phyloP scores from a whole-genome alignment of 768 basidiomycete genomes.

The Amanita exitialis region DNA sequence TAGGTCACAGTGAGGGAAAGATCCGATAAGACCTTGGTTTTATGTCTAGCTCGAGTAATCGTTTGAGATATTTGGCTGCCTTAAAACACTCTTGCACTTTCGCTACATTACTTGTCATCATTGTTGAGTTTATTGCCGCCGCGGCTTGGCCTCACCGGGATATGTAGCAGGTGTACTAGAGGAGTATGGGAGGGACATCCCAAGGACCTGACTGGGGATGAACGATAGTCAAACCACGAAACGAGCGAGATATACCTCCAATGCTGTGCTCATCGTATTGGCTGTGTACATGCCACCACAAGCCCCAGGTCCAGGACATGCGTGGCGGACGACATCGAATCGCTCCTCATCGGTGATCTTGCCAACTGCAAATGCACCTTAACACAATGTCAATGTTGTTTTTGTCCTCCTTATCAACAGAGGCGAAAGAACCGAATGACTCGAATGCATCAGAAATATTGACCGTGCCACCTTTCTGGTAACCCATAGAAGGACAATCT shows the following conservation, averaged over 20 bases:
- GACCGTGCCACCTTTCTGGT: constrained; percentile 69
- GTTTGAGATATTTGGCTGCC: constrained; percentile 69
- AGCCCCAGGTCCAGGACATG: constrained; percentile 78
- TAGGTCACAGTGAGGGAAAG: too few species aligned
- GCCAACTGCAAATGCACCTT: constrained; percentile 69
- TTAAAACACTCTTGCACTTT: constrained; percentile 77
- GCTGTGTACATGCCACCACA: constrained; percentile 91
- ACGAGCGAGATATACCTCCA: constrained; percentile 36
- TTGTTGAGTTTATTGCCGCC: neutral
- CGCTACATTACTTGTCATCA: constrained; percentile 27
- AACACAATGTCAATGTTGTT: neutral
- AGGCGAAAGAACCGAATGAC: constrained; percentile 49
- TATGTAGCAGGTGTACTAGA: constrained; percentile 67
- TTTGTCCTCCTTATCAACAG: too few species aligned
- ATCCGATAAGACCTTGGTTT: constrained; percentile 51
- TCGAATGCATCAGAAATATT: constrained; percentile 84
- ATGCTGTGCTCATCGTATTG: constrained; percentile 80
- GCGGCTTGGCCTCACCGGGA: constrained; percentile 33
- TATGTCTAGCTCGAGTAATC: constrained; percentile 64
- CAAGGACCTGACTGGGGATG: constrained; percentile 38
- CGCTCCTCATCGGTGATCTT: constrained; percentile 74
- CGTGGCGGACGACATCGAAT: constrained; percentile 76
- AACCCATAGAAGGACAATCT: constrained; percentile 76
- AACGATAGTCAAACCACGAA: neutral
- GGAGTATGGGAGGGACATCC: constrained; percentile 81